Base-by-base conservation (phyloP, 225 moss, liverwort and hornwort genomes). In the Asterella californica region DNA sequence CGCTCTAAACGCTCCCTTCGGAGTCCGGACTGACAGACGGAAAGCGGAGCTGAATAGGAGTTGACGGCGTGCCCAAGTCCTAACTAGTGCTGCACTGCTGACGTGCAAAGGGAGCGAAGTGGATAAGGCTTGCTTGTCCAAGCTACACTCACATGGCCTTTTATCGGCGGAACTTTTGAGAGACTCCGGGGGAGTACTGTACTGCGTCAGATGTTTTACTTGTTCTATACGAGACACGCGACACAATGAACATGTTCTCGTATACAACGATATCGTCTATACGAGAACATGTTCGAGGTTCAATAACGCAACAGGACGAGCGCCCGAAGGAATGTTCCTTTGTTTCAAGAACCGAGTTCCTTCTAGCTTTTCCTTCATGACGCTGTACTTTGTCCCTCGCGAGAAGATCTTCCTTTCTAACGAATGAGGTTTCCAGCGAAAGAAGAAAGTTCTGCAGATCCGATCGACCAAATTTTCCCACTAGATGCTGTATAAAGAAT, bases 51-150 rank as follows among this genome's bases (percentile, higher is more conserved):
- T n/a, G n/a, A n/a, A n/a, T n/a, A n/a, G n/a, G n/a, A n/a, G n/a
- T n/a, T n/a, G n/a, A n/a, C n/a, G n/a, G n/a, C n/a, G n/a, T n/a
- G n/a, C n/a, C n/a, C n/a, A n/a, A n/a, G n/a, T n/a, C n/a, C n/a
- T n/a, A n/a, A n/a, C n/a, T n/a, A n/a, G n/a, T n/a, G n/a, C n/a
- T n/a, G n/a, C n/a, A n/a, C n/a, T n/a, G 34, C 70, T 70, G 70
- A 70, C 70, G 70, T 70, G 70, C 38, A 2, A 38, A 38, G 1
- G 18, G 42, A 37, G 11, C 7, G 22, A 70, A 70, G 22, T 21
- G 70, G 70, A 70, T 70, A 70, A 70, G 70, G 70, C 33, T 70
- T 21, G 37, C 70, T 18, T 34, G 67, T 45, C 22, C n/a, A n/a
- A n/a, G n/a, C n/a, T n/a, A n/a, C 6, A 12, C 54, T 12, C 54